Evolutionary conservation across 345 rosid species (phyloP), one percentile per base, ranked within the genome.

Genomic region (Eucalyptus grandis): DNA sequence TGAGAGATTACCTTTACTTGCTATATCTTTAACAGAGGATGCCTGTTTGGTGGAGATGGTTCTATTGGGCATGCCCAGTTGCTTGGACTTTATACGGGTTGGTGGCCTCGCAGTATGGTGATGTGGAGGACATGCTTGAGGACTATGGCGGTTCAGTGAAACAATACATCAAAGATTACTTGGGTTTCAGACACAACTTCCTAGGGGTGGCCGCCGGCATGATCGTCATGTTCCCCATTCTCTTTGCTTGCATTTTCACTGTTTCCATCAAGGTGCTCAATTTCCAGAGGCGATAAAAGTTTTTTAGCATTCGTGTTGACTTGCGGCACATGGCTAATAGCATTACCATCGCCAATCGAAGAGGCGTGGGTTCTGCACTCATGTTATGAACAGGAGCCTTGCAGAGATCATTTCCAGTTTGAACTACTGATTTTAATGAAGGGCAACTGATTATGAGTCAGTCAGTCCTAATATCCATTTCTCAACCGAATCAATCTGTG

Each of bases 41-140:
- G 2, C 95, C 95, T 4, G 89, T 91, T 31, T 93, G 95, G 95
- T 93, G 95, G 95, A 92, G 91, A 86, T 93, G 94, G 95, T 93
- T 89, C 92, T 92, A 90, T 49, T 93, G 95, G 95, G 86, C 58
- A 62, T 90, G 92, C 72, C 95, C 95, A 7, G 88, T 92, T 9
- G 60, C 93, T 16, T 93, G 93, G 94, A 91, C 92, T 21, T 60
- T 93, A 72, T 90, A 93, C 87, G 95, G 95, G 47, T 46, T 93
- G 87, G 87, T 92, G 26, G 90, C 88, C 24, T 93, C 95, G 12
- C 95, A 93, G 47, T 93, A 44, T 49, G 94, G 93, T 19, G 93
- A 93, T 51, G 49, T 89, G 19, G 54, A 81, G 53, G 44, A 87
- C 13, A 17, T 5, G 6, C 85, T 92, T 2, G 92, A 92, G 6